These are phyloP conservation scores for Xylariaceae sp. DNA, from an alignment of 2,329 filamentous ascomycete genomes.

Conservation along the genomic window DNA sequence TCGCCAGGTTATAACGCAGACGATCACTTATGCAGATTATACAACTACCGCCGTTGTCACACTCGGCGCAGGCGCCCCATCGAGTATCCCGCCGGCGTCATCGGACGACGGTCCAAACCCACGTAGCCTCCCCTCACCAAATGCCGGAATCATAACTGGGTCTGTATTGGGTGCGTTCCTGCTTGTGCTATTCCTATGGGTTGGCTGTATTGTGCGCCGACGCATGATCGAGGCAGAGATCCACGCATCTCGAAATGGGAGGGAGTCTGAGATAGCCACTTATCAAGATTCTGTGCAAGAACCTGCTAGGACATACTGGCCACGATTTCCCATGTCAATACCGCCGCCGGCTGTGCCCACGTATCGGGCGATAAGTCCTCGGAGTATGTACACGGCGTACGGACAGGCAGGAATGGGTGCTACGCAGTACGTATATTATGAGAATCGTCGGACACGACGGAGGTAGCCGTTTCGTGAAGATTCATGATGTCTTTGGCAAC, in stretches of 20 bases:
- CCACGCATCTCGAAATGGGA: slow-evolving; percentile 1
- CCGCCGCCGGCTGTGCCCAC: slow-evolving; percentile 24
- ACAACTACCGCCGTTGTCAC: slow-evolving; percentile 31
- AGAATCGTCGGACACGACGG: background rate
- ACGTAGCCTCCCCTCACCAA: slow-evolving; percentile 17
- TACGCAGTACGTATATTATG: slow-evolving; percentile 4
- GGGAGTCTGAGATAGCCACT: background rate
- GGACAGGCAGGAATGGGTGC: background rate
- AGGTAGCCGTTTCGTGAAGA: background rate
- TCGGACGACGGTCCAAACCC: slow-evolving; percentile 16
- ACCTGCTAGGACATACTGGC: slow-evolving; percentile 18
- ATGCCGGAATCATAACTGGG: slow-evolving; percentile 31
- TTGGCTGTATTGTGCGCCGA: slow-evolving; percentile 20
- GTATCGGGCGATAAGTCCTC: slow-evolving; percentile 16
- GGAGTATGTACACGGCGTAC: slow-evolving; percentile 13
- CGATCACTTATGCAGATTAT: slow-evolving; percentile 27
- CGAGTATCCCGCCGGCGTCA: slow-evolving; percentile 9
- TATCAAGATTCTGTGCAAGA: background rate
- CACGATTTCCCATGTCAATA: slow-evolving; percentile 27
- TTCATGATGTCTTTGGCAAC: background rate
- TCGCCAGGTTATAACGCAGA: slow-evolving; percentile 32
- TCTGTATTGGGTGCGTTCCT: slow-evolving; percentile 25
- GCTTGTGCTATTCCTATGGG: slow-evolving; percentile 25
- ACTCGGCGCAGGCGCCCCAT: slow-evolving; percentile 25
- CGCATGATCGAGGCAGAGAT: slow-evolving; percentile 17